Conservation (phyloP, 2,329 filamentous ascomycete species). For the Cercospora canescens region DNA sequence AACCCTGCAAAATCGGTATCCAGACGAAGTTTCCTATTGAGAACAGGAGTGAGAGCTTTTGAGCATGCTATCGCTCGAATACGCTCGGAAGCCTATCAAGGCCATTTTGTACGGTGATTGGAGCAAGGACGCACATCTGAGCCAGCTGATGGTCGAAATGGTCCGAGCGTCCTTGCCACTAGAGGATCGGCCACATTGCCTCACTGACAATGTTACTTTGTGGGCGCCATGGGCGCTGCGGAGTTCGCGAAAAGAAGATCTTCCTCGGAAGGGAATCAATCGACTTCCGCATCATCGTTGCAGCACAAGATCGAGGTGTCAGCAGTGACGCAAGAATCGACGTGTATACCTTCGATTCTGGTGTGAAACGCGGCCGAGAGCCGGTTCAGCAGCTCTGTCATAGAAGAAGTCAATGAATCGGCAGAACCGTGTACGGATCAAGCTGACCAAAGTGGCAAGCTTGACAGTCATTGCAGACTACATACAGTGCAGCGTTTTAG, state of each 20-base stretch:
- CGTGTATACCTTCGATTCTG: too few relatives aligned
- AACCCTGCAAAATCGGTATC: neutral
- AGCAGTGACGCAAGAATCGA: too few relatives aligned
- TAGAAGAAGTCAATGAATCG: too few relatives aligned
- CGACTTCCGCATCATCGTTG: too few relatives aligned
- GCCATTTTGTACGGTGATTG: constrained; percentile 6
- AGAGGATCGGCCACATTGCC: neutral
- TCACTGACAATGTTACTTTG: constrained; percentile 5
- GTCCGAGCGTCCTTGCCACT: neutral
- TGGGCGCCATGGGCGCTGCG: constrained; percentile 12
- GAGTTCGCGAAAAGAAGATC: constrained; percentile 14
- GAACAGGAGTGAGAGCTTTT: constrained; percentile 1
- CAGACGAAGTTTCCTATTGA: constrained; percentile 4
- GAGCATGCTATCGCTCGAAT: neutral
- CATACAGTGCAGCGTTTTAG: too few relatives aligned
- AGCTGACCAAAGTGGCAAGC: too few relatives aligned
- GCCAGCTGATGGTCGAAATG: neutral
- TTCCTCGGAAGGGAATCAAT: too few relatives aligned
- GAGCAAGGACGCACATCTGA: neutral
- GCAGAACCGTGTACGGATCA: too few relatives aligned
- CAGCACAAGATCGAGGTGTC: too few relatives aligned
- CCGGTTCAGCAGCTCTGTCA: too few relatives aligned
- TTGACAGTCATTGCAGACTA: too few relatives aligned
- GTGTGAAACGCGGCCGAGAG: too few relatives aligned
- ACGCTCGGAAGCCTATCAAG: neutral